These are phyloP conservation scores for Ochromonadaceae sp. DNA, from an alignment of 352 stramenopile genomes.

Conservation along the genomic window DNA sequence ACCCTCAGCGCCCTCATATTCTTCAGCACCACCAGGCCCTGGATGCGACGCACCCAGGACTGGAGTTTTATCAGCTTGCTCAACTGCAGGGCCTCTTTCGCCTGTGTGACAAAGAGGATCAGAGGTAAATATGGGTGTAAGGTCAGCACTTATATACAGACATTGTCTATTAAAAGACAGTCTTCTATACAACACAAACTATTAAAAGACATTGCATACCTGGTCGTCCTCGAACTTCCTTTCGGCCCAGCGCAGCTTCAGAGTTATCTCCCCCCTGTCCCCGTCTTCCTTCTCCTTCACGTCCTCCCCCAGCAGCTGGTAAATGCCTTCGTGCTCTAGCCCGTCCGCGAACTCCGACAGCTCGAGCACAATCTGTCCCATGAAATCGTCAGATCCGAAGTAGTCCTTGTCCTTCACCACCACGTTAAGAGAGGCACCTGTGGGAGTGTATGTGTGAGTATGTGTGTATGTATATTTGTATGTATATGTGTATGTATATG, in stretches of 20 bases:
- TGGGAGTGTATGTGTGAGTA: too few species aligned
- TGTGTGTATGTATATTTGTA: too few species aligned
- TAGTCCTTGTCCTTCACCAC: conserved; percentile 11
- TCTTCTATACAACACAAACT: too few species aligned
- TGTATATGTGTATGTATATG: too few species aligned
- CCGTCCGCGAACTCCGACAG: not conserved
- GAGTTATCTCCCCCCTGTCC: conserved; percentile 12
- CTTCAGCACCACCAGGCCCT: not conserved
- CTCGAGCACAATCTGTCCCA: conserved; percentile 4
- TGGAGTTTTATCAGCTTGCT: conserved; percentile 1
- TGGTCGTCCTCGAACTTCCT: conserved; percentile 1
- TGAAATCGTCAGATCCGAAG: conserved; percentile 2
- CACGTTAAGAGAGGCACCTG: not conserved
- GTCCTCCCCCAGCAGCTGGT: not conserved
- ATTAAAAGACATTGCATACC: too few species aligned
- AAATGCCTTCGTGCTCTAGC: not conserved
- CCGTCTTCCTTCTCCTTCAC: not conserved
- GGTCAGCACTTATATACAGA: too few species aligned
- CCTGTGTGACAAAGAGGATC: too few species aligned
- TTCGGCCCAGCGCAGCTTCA: conserved; percentile 5
- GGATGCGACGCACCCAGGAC: not conserved
- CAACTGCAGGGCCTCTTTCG: not conserved
- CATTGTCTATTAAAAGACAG: too few species aligned
- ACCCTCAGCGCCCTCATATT: not conserved
- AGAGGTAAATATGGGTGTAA: too few species aligned